phyloP scores from a whole-genome alignment of 2,329 filamentous ascomycete genomes.

The Penicillium sp. region DNA sequence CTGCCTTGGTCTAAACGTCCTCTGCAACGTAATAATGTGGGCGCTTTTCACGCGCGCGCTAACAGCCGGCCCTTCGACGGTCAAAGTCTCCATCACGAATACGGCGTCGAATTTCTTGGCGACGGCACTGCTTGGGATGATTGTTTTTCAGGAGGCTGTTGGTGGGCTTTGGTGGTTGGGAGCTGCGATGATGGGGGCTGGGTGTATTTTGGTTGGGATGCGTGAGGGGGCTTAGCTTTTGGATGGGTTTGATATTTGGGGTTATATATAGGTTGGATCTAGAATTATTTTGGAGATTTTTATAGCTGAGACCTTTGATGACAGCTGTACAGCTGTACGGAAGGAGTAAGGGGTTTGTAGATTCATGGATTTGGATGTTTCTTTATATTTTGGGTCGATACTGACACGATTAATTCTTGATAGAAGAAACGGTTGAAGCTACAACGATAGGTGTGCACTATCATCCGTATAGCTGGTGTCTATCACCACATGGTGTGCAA shows the following conservation, averaged over 20 bases:
- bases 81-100: slow-evolving; percentile 62
- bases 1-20: slow-evolving; percentile 60
- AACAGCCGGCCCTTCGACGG: slow-evolving; percentile 58
- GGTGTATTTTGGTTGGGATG: slow-evolving; percentile 62
- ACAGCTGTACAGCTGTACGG: no score
- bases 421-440: neutral
- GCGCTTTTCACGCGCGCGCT: slow-evolving; percentile 62
- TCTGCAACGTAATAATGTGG: slow-evolving; percentile 65
- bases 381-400: neutral
- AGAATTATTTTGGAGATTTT: no score
- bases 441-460: neutral
- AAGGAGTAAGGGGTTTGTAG: neutral
- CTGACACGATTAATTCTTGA: neutral
- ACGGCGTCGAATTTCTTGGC: slow-evolving; percentile 63
- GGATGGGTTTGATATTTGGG: neutral
- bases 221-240: slow-evolving; percentile 46
- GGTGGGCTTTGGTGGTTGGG: slow-evolving; percentile 61
- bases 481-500: neutral
- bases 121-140: slow-evolving; percentile 57
- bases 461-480: neutral
- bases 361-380: neutral
- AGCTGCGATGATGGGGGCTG: slow-evolving; percentile 57
- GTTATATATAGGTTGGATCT: neutral
- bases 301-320: no score
- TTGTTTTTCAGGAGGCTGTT: slow-evolving; percentile 57